Evolutionary conservation across 2,329 filamentous ascomycete genomes (phyloP).

Genomic region (Hymenoscyphus albidus): DNA sequence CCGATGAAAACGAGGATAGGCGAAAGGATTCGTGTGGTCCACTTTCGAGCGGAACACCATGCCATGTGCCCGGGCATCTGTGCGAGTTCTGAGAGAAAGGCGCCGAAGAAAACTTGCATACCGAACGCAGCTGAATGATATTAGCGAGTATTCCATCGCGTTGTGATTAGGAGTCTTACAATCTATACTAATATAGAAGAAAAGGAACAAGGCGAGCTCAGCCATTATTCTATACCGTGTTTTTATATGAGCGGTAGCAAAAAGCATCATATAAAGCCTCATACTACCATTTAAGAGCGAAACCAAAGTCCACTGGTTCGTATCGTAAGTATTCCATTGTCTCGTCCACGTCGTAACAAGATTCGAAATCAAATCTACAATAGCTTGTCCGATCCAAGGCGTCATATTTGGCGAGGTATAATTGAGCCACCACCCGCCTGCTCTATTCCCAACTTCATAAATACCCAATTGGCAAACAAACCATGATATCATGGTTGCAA

Average conservation of each 20-base stretch:
- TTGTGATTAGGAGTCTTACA: slow-evolving; percentile 20
- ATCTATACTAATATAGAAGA: slow-evolving; percentile 39
- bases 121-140: slow-evolving; percentile 43
- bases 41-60: slow-evolving; percentile 42
- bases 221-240: slow-evolving; percentile 47
- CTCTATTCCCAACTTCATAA: slow-evolving; percentile 51
- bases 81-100: slow-evolving; percentile 57
- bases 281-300: slow-evolving; percentile 53
- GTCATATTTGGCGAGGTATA: slow-evolving; percentile 45
- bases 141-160: slow-evolving; percentile 9
- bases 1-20: slow-evolving; percentile 48
- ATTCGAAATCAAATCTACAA: slow-evolving; percentile 43
- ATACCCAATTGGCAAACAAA: slow-evolving; percentile 52
- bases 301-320: slow-evolving; percentile 55
- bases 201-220: slow-evolving; percentile 45
- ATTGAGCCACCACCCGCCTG: slow-evolving; percentile 57
- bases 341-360: slow-evolving; percentile 50
- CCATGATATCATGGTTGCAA: slow-evolving; percentile 54
- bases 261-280: slow-evolving; percentile 50
- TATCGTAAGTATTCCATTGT: slow-evolving; percentile 50
- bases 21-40: slow-evolving; percentile 44
- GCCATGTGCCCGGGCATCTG: slow-evolving; percentile 47
- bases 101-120: slow-evolving; percentile 59
- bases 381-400: slow-evolving; percentile 39
- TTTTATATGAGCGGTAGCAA: slow-evolving; percentile 48